Percentiles rank a stretch among this genome's conserved stretches.
Evolutionary conservation across 352 stramenopile species (phyloP).

Genomic region (Pythium sukuiense): DNA sequence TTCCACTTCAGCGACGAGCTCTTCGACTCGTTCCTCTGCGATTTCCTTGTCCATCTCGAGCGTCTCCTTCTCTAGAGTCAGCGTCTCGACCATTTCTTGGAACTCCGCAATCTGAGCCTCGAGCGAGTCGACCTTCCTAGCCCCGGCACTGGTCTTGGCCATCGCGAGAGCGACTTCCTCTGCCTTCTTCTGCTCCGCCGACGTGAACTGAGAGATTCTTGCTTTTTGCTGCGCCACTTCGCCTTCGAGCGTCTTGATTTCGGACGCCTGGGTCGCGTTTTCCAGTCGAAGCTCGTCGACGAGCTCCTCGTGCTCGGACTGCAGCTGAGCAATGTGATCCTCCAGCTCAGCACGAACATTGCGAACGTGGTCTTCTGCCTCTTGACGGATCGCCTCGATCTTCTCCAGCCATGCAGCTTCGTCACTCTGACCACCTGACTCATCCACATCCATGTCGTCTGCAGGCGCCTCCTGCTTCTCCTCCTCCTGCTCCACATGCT

Average conservation of each 20-base stretch:
- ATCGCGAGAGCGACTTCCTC: conserved; percentile 75
- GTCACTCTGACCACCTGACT: conserved; percentile 5
- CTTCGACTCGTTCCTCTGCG: conserved; percentile 78
- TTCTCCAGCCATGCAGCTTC: conserved; percentile 49
- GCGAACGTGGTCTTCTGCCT: conserved; percentile 64
- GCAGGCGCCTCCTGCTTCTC: conserved; percentile 25
- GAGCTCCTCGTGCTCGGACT: conserved; percentile 55
- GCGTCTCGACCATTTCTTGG: conserved; percentile 82
- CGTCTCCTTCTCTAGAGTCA: conserved; percentile 87
- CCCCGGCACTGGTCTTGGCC: conserved; percentile 64
- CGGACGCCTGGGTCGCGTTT: conserved; percentile 55
- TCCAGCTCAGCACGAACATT: conserved; percentile 60
- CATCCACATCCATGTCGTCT: conserved; percentile 41
- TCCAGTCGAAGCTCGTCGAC: conserved; percentile 55
- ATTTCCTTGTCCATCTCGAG: conserved; percentile 90
- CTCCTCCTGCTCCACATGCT: conserved; percentile 31
- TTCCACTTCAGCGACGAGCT: conserved; percentile 70
- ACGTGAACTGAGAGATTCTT: conserved; percentile 64
- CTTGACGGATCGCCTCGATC: conserved; percentile 49
- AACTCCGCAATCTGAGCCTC: conserved; percentile 70
- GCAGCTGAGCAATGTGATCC: conserved; percentile 57
- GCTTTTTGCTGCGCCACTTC: conserved; percentile 72
- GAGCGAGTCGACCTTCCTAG: conserved; percentile 67
- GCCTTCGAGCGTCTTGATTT: conserved; percentile 62
- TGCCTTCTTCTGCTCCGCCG: conserved; percentile 69